These are phyloP conservation scores for Trichoderma breve DNA, from an alignment of 2,329 filamentous ascomycete species.

Conservation along the genomic window DNA sequence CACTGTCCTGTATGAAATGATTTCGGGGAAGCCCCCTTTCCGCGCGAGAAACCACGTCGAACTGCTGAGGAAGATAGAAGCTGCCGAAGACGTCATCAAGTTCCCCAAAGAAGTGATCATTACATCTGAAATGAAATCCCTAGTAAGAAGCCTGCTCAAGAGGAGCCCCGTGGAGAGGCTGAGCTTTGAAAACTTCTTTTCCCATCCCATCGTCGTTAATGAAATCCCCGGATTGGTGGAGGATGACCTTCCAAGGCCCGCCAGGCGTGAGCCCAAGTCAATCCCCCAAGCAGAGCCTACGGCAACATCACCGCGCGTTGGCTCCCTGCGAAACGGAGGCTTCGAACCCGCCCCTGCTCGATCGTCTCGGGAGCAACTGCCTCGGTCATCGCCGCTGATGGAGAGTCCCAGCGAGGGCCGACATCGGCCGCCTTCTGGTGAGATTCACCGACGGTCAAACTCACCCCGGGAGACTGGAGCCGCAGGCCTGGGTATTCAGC, in stretches of 20 bases:
- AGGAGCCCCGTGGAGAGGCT: conserved; percentile 81
- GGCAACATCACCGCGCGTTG: conserved; percentile 28
- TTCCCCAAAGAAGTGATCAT: conserved; percentile 73
- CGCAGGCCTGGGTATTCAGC: conserved; percentile 53
- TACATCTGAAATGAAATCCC: conserved; percentile 72
- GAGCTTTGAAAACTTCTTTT: conserved; percentile 83
- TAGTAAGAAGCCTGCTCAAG: conserved; percentile 80
- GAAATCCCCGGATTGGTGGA: conserved; percentile 79
- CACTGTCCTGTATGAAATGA: conserved; percentile 94
- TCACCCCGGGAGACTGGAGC: conserved; percentile 48
- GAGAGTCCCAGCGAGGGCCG: conserved; percentile 42
- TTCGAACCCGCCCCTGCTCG: conserved; percentile 35
- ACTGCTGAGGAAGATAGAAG: conserved; percentile 86
- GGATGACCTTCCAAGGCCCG: conserved; percentile 62
- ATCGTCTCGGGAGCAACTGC: conserved; percentile 44
- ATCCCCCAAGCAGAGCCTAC: conserved; percentile 33
- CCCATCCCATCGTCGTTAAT: conserved; percentile 66
- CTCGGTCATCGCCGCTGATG: conserved; percentile 44
- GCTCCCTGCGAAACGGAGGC: conserved; percentile 38
- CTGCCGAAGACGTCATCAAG: conserved; percentile 77
- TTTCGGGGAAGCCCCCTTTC: conserved; percentile 86
- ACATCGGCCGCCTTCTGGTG: conserved; percentile 31
- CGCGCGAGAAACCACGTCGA: conserved; percentile 93
- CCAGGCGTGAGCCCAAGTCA: conserved; percentile 36
- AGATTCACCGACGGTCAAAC: conserved; percentile 36